Evolutionary conservation across 768 basidiomycete genomes (phyloP).

Genomic region (Xerocomellus intermedius): DNA sequence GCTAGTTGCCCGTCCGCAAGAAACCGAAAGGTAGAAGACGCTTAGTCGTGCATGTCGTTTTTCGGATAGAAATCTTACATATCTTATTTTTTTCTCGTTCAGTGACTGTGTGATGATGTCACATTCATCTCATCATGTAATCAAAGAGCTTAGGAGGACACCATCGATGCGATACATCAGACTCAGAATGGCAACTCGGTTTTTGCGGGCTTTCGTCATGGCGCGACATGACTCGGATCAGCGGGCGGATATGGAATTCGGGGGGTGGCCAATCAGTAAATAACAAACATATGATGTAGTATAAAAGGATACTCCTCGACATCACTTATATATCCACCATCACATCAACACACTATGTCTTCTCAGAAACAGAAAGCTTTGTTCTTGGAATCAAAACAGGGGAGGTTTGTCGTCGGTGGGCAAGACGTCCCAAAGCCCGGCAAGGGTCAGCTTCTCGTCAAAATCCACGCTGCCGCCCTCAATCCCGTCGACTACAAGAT

Average conservation of each 20-base stretch:
- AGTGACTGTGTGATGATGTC: conserved; percentile 24
- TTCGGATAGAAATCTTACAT: conserved; percentile 25
- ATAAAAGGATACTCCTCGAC: conserved; percentile 2
- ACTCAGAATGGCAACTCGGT: conserved; percentile 31
- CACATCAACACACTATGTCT: conserved; percentile 13
- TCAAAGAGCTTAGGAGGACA: conserved; percentile 28
- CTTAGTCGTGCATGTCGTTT: conserved; percentile 20
- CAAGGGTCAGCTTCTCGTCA: conserved; percentile 41
- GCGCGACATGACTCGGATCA: conserved; percentile 30
- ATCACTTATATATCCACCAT: conserved; percentile 11
- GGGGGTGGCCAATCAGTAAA: conserved; percentile 32
- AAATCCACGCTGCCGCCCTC: conserved; percentile 38
- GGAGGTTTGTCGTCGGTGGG: conserved; percentile 30
- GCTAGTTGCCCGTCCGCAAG: conserved; percentile 43
- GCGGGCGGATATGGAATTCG: conserved; percentile 28
- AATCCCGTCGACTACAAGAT: conserved; percentile 49
- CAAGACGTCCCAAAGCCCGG: conserved; percentile 34
- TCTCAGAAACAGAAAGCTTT: conserved; percentile 30
- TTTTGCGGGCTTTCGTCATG: conserved; percentile 30
- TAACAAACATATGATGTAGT: conserved; percentile 20
- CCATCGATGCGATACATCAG: conserved; percentile 33
- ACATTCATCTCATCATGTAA: conserved; percentile 15
- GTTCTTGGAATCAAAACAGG: conserved; percentile 27
- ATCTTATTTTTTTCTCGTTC: conserved; percentile 16
- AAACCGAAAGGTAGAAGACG: conserved; percentile 37